These are phyloP conservation scores for Tylopilus sp. DNA, from an alignment of 1,284 basidiomycete genomes.

Conservation along the genomic window DNA sequence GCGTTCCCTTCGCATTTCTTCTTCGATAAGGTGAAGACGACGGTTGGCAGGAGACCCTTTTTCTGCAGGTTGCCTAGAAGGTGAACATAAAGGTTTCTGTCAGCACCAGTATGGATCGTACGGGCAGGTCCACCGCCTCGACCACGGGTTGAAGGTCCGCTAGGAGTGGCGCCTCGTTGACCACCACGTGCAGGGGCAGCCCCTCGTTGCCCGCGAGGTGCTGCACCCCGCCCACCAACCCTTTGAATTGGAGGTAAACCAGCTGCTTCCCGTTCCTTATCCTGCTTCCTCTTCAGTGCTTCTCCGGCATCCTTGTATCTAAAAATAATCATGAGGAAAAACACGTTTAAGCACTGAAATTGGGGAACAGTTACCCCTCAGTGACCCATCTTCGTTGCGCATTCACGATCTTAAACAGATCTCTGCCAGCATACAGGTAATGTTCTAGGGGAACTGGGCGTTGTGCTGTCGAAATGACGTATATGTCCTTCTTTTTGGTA, in stretches of 20 bases:
- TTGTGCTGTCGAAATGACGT: conserved; percentile 96
- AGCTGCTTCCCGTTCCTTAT: conserved; percentile 94
- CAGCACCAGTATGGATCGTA: conserved; percentile 61
- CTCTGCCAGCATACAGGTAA: conserved; percentile 90
- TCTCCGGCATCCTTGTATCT: conserved; percentile 90
- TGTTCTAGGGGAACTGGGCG: conserved; percentile 97
- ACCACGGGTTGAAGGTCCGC: conserved; percentile 37
- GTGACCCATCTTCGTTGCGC: conserved; percentile 73
- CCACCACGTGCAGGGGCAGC: conserved; percentile 40
- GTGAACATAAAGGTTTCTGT: conserved; percentile 93
- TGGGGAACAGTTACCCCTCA: conserved; percentile 52
- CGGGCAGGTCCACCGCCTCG: conserved; percentile 53
- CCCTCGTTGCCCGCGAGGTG: conserved; percentile 53
- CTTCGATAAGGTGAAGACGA: conserved; percentile 97
- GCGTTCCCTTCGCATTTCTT: conserved; percentile 97
- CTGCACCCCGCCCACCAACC: conserved; percentile 73
- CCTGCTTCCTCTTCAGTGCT: conserved; percentile 87
- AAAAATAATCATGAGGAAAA: conserved; percentile 6
- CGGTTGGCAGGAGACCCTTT: conserved; percentile 83
- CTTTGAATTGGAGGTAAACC: conserved; percentile 80
- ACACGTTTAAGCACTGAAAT: conserved; percentile 3
- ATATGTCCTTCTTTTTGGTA: conserved; percentile 99
- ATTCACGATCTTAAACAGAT: conserved; percentile 91
- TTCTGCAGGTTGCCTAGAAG: conserved; percentile 85
- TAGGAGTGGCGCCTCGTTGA: conserved; percentile 48